A percentile compares a stretch with the other conserved stretches of the same genome.
phyloP scores from a whole-genome alignment of 2,329 filamentous ascomycete species.

The Xylariaceae sp. region DNA sequence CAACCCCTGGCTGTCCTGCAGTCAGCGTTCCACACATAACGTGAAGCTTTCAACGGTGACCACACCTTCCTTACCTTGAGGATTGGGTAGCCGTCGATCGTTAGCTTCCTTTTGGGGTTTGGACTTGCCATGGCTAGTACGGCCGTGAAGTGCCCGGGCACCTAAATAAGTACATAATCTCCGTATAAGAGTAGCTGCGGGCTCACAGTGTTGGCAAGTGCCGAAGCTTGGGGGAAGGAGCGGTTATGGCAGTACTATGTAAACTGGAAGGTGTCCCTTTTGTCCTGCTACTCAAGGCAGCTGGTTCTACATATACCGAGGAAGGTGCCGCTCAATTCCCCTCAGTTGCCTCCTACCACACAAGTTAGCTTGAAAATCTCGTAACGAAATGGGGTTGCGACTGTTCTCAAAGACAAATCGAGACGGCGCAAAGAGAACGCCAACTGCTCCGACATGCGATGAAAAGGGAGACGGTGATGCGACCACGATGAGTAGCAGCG shows the following conservation, averaged over 20 bases:
- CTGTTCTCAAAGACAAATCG: no score
- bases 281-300: background rate
- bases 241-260: background rate
- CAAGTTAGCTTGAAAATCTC: no score
- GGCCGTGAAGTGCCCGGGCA: constrained; percentile 17
- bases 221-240: background rate
- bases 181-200: no score
- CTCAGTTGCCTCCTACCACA: background rate
- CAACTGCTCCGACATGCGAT: constrained; percentile 1
- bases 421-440: no score
- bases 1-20: constrained; percentile 12
- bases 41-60: constrained; percentile 5
- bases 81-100: constrained; percentile 9
- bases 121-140: constrained; percentile 13
- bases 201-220: no score
- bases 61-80: no score
- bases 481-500: constrained; percentile 16
- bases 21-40: constrained; percentile 14
- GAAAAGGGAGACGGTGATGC: constrained; percentile 8
- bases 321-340: background rate
- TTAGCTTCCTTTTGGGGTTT: constrained; percentile 9
- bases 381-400: no score
- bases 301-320: background rate
- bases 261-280: no score
- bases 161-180: no score